Base-by-base conservation (phyloP, 768 basidiomycete genomes). In the Hebeloma cylindrosporum region DNA sequence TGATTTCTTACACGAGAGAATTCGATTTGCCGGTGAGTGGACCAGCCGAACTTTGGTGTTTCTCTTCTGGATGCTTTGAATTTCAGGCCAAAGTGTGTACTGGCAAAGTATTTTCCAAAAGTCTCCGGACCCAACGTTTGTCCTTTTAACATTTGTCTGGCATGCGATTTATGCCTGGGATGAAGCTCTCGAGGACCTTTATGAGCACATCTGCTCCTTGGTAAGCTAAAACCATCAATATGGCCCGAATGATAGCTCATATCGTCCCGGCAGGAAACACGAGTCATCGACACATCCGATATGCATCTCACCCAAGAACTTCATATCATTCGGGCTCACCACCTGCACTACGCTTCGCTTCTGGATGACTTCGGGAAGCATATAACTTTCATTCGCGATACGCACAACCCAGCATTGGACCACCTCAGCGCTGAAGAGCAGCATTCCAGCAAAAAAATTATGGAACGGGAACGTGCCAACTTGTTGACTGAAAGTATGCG, bases 101-200 rank as follows among this genome's bases (percentile, higher is more conserved):
- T 77, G 75, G 74, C 64, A 68, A 45, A 68, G 61, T 30, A 66
- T 71, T 23, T 65, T 72, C 38, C 50, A 57, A 51, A 63, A 61
- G 33, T 70, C 74, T 1, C 60, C 61, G 2, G 81, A 82, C 52
- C 78, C 79, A 0, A 82, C 81, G 0, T 79, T 82, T 43, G 50
- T 80, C 0, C 62, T 82, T 20, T 56, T 83, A 17, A 69, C 75
- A 6, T 71, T 73, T 29, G 60, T 82, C 23, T 82, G 80, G 81
- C 77, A 82, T 39, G 74, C 79, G 3, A 49, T 82, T 47, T 83
- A 82, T 52, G 75, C 76, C 0, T 83, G 79, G 79, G 80, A 83
- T 47, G 72, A 82, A 55, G 70, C 79, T 0, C 57, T 82, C 3
- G 80, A 81, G 50, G 61, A 64, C 30, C 60, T 82, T 11, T 80